Evolutionary conservation across 1,139 yeast genomes (phyloP), one percentile per base, ranked within the genome.

Genomic region (Lodderomyces margitis): DNA sequence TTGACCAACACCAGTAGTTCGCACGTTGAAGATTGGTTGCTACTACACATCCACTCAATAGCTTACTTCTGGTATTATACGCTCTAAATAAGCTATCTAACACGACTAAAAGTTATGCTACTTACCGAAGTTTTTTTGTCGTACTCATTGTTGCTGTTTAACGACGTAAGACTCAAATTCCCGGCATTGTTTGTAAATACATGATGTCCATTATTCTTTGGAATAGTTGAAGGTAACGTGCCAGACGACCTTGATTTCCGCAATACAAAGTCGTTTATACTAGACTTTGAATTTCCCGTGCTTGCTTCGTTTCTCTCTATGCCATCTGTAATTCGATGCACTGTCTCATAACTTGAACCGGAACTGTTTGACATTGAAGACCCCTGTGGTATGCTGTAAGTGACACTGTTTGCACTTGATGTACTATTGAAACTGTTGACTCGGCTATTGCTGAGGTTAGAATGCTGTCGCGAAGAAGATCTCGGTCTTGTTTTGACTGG

Each of bases 31-130:
- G n/a, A n/a, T n/a, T n/a, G n/a, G n/a, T n/a, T n/a, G n/a, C n/a
- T n/a, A n/a, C n/a, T n/a, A n/a, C n/a, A n/a, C n/a, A n/a, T n/a
- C n/a, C n/a, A n/a, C n/a, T n/a, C n/a, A n/a, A n/a, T n/a, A n/a
- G n/a, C n/a, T n/a, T n/a, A n/a, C n/a, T n/a, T n/a, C n/a, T n/a
- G n/a, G n/a, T n/a, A n/a, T n/a, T n/a, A n/a, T n/a, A n/a, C n/a
- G n/a, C n/a, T n/a, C 20, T 16, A 28, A 3, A 27, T n/a, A 25
- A 16, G 15, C 27, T 49, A 63, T 33, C 71, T 53, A 12, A 66
- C 54, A 44, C 72, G 56, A 47, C 66, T 67, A 44, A 67, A 67
- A 44, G 63, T 62, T 11, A 67, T 61, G 31, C 51, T 49, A 34
- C 40, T 44, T 3, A 48, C 41, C 58, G 37, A 36, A 21, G 25